phyloP scores from a whole-genome alignment of 2,329 filamentous ascomycete genomes.

The Ceratocystis ficicola region DNA sequence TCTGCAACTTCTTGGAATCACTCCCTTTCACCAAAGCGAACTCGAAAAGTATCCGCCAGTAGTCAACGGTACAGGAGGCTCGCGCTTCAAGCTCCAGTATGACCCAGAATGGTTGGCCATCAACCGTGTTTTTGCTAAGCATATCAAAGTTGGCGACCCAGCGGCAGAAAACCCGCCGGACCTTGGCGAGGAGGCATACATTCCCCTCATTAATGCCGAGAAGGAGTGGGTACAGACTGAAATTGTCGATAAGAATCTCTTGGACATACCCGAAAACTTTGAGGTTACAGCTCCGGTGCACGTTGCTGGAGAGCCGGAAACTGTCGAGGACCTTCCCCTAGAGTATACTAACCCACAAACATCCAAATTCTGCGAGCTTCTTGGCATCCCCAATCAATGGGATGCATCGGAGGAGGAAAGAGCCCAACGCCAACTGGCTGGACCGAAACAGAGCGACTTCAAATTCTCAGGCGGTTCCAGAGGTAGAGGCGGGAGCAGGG shows the following conservation, averaged over 20 bases:
- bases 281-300: constrained; percentile 61
- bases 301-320: constrained; percentile 43
- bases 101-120: constrained; percentile 95
- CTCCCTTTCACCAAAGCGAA: constrained; percentile 34
- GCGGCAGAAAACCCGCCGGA: constrained; percentile 43
- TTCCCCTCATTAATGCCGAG: constrained; percentile 54
- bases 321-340: constrained; percentile 49
- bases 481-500: constrained; percentile 31
- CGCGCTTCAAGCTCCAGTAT: constrained; percentile 58
- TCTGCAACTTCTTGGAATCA: constrained; percentile 61
- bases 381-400: constrained; percentile 67
- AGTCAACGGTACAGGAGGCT: constrained; percentile 31
- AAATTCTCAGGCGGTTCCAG: constrained; percentile 30
- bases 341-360: constrained; percentile 89
- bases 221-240: constrained; percentile 71
- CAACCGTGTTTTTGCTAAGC: constrained; percentile 62
- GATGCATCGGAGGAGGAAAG: constrained; percentile 61
- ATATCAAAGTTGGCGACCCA: constrained; percentile 52
- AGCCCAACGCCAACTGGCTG: constrained; percentile 44
- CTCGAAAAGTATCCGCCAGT: constrained; percentile 23
- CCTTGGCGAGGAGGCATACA: constrained; percentile 57
- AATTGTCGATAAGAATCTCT: constrained; percentile 47
- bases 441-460: constrained; percentile 4
- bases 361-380: constrained; percentile 61
- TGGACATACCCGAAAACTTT: constrained; percentile 70